Base-by-base conservation (phyloP, 768 basidiomycete species). In the Sarcodon sp. region DNA sequence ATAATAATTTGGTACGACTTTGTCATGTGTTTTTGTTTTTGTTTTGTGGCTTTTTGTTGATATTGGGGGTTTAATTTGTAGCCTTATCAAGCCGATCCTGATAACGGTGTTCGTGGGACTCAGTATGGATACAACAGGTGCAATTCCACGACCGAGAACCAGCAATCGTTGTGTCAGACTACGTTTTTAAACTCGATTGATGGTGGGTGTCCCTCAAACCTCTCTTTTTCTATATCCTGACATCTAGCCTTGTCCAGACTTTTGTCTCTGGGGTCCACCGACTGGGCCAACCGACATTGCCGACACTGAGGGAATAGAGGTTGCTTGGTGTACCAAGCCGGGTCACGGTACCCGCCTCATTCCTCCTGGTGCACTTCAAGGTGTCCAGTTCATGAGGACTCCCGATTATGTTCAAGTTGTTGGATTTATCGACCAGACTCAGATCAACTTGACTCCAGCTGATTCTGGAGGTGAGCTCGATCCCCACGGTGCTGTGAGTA, bases 381-480 rank as follows among this genome's bases (percentile, higher is more conserved):
- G 83, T 47, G 67, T 84, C 0, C 84, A 88, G 63, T 69, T 72
- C 59, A 70, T 81, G 53, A 67, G 64, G 51, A 80, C 80, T 0
- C 69, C 73, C 1, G 70, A 70, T 50, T 85, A 84, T 55, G 59
- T 76, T 35, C 75, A 78, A 57, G 66, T 83, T 50, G 69, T 70
- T 36, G 87, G 83, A 7, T 77, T 70, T 62, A 66, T 81, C 51
- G 67, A 87, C 57, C 83, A 89, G 64, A 65, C 64, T 3, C 51
- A 57, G 43, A 62, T 90, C 51, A 70, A 82, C 63, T 53, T 88
- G 15, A 47, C 59, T 8, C 9, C 59, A 0, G 61, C 47, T 10
- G 87, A 90, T 55, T 73, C 56, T 33, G 87, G 88, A 53, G 87
- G 87, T 49, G 87, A 89, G 63, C 71, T 87, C 45, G 82, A 87